These are phyloP conservation scores for Gymnopilus dilepis DNA, from an alignment of 768 basidiomycete genomes.

Conservation along the genomic window DNA sequence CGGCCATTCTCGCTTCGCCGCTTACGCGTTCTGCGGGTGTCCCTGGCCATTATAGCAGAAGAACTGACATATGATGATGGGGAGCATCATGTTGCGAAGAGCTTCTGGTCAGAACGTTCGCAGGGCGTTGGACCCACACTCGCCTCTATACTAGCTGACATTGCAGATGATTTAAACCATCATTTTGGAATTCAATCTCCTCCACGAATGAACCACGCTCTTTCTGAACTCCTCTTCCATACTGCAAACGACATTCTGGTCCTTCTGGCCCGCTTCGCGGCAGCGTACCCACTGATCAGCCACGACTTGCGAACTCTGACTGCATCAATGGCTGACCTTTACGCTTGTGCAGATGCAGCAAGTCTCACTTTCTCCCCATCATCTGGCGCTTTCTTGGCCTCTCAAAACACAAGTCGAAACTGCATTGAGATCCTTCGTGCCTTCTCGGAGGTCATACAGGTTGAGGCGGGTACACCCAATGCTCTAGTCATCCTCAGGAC, in stretches of 20 bases:
- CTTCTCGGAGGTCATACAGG: constrained; percentile 40
- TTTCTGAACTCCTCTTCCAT: constrained; percentile 60
- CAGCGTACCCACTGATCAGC: constrained; percentile 53
- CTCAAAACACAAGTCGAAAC: constrained; percentile 48
- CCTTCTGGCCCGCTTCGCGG: constrained; percentile 53
- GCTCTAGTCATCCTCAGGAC: constrained; percentile 60
- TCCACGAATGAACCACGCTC: constrained; percentile 41
- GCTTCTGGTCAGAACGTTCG: constrained; percentile 63
- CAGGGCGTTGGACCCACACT: constrained; percentile 65
- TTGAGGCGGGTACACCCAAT: constrained; percentile 42
- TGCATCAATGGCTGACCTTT: constrained; percentile 54
- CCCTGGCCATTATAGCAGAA: constrained; percentile 58
- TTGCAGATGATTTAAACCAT: constrained; percentile 57
- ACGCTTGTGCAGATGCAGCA: constrained; percentile 56
- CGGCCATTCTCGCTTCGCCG: constrained; percentile 57
- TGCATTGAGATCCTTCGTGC: constrained; percentile 56
- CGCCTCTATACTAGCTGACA: constrained; percentile 52
- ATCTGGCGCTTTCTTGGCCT: constrained; percentile 45
- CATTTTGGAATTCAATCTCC: constrained; percentile 53
- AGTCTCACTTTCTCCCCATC: constrained; percentile 44
- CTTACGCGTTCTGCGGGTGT: constrained; percentile 66
- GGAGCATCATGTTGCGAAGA: constrained; percentile 59
- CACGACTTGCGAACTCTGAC: constrained; percentile 53
- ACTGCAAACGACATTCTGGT: constrained; percentile 58
- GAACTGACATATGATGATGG: constrained; percentile 54